Evolutionary conservation across 2,329 filamentous ascomycete species (phyloP), one percentile per base, ranked within the genome.

Genomic region (Pleoardoris graminearum): DNA sequence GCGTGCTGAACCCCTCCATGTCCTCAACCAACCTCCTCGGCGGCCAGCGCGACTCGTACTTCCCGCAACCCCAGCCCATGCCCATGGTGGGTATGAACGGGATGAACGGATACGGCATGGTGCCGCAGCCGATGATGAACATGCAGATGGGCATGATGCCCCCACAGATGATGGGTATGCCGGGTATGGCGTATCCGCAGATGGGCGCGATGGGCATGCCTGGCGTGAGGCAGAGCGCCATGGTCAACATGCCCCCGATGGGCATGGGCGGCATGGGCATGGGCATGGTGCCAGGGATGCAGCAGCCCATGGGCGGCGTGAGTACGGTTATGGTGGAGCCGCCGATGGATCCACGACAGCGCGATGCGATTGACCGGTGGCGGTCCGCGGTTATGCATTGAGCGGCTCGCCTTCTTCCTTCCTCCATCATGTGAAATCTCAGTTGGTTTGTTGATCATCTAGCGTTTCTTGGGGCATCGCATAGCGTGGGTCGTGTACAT

Each of bases 321-420:
- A 27, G 41, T 4, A 43, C 42, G n/a, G 58, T 65, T 56, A 27
- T 27, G 25, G 10, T 27, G 25, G 57, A 57, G 30, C 58, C 53
- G 42, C 60, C 61, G 1, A 72, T 80, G 65, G 76, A 82, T 63
- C 71, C 76, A 4, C 74, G 74, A 48, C 81, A 83, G 63, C 74
- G 81, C 48, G 82, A 80, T 53, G 73, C 81, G 53, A 84, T 86
- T 69, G 82, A 85, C 72, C 80, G 78, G 29, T 86, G 83, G 83
- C 78, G 83, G 63, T 76, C 80, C 61, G 68, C 73, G 42, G 67
- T 78, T 49, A 57, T 61, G 51, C 58, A 61, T 43, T 67, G 36
- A 59, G 42, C 22, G 51, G 42, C 21, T 35, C 16, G 14, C 25
- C 23, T 30, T 22, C 45, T 32, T 36, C 8, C 4, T 36, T 6